Evolutionary conservation across 306 rosid species (phyloP).

Genomic region (Sicyos edulis): DNA sequence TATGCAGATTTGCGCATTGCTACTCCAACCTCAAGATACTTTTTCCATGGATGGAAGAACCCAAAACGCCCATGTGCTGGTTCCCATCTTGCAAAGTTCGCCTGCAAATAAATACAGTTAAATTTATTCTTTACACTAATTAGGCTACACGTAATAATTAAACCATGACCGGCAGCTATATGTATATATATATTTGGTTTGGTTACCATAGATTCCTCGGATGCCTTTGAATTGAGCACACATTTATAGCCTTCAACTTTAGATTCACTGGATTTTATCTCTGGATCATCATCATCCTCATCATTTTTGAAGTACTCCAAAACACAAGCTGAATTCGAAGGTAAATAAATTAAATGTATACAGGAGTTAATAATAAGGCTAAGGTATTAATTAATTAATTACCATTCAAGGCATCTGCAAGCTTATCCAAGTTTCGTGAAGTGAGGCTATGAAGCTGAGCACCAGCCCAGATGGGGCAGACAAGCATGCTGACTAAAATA

Average conservation of each 20-base stretch:
- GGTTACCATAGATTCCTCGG: constrained; percentile 15
- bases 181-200: no score
- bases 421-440: constrained; percentile 59
- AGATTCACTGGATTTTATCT: no score
- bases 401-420: constrained; percentile 65
- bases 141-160: no score
- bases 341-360: no score
- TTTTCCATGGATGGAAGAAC: constrained; percentile 85
- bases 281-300: background rate
- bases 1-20: constrained; percentile 70
- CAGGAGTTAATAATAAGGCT: no score
- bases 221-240: constrained; percentile 21
- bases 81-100: constrained; percentile 88
- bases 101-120: constrained; percentile 31
- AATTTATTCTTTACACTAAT: no score
- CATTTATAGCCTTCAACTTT: constrained; percentile 18
- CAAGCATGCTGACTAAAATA: constrained; percentile 37
- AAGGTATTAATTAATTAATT: background rate
- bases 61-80: constrained; percentile 73
- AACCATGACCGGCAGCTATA: no score
- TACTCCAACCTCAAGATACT: constrained; percentile 64
- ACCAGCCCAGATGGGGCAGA: constrained; percentile 94
- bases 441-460: constrained; percentile 48
- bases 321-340: constrained; percentile 17
- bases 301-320: background rate